phyloP scores from a whole-genome alignment of 805 yeast species.

The Monosporozyma servazzii region DNA sequence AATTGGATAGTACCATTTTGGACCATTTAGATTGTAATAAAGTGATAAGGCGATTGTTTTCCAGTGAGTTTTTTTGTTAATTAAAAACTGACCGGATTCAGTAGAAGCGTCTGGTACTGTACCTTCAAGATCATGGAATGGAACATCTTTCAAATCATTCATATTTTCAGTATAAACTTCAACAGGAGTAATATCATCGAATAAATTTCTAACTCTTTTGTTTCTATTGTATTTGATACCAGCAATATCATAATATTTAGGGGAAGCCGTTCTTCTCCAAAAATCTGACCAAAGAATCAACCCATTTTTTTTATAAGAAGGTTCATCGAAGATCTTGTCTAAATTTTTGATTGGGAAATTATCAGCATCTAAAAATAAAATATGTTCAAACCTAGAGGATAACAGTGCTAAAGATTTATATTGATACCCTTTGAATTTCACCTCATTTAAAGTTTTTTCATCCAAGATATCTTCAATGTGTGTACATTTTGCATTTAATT shows the following conservation, averaged over 20 bases:
- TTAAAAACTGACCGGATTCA: constrained; percentile 63
- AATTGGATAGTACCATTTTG: constrained; percentile 56
- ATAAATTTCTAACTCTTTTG: constrained; percentile 30
- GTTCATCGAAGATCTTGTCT: constrained; percentile 46
- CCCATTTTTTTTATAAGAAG: constrained; percentile 45
- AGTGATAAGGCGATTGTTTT: constrained; percentile 49
- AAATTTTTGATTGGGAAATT: constrained; percentile 62
- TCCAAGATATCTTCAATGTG: constrained; percentile 51
- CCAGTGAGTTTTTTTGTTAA: constrained; percentile 51
- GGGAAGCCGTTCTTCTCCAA: constrained; percentile 79
- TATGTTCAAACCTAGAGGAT: constrained; percentile 64
- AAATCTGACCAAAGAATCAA: constrained; percentile 75
- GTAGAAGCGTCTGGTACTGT: constrained; percentile 61
- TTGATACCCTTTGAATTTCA: constrained; percentile 30
- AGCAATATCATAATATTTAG: constrained; percentile 60
- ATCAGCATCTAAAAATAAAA: constrained; percentile 67
- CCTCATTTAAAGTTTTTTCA: constrained; percentile 35
- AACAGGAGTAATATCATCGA: constrained; percentile 30
- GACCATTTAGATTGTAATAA: constrained; percentile 63
- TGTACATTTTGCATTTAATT: constrained; percentile 49
- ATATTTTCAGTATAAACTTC: constrained; percentile 12
- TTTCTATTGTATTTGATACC: constrained; percentile 39
- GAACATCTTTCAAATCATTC: constrained; percentile 28
- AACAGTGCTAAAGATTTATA: constrained; percentile 61
- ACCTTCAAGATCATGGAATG: constrained; percentile 52